Evolutionary conservation across 306 rosid species (phyloP).

Genomic region (Glycine soja): DNA sequence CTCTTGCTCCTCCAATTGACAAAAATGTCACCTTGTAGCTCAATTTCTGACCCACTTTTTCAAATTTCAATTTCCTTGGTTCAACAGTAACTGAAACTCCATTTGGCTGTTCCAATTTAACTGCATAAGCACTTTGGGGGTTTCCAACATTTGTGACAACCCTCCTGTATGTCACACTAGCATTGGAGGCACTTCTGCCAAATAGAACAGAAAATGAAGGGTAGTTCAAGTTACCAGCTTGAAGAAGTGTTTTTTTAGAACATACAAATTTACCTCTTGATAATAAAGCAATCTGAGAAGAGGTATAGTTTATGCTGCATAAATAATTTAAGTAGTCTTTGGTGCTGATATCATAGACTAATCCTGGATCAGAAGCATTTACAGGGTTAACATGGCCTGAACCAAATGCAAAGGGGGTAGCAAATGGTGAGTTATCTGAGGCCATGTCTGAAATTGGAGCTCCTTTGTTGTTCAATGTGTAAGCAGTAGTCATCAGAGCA

Average conservation of each 20-base stretch:
- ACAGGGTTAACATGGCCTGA: constrained; percentile 81
- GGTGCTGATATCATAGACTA: constrained; percentile 63
- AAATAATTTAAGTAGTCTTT: constrained; percentile 65
- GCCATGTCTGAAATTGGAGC: constrained; percentile 54
- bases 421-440: constrained; percentile 46
- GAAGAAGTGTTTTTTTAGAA: constrained; percentile 43
- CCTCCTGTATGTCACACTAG: constrained; percentile 58
- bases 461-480: constrained; percentile 58
- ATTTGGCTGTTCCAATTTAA: constrained; percentile 55
- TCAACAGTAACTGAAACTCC: constrained; percentile 58
- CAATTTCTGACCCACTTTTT: constrained; percentile 58
- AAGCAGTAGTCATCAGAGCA: constrained; percentile 78
- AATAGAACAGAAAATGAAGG: constrained; percentile 72
- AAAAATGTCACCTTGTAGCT: constrained; percentile 64
- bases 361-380: constrained; percentile 73
- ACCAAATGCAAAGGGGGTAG: constrained; percentile 68
- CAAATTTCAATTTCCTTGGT: constrained; percentile 57
- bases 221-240: constrained; percentile 69
- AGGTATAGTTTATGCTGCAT: constrained; percentile 66
- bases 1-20: constrained; percentile 43
- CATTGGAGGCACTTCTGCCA: constrained; percentile 23
- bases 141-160: constrained; percentile 71
- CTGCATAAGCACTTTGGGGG: constrained; percentile 57
- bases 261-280: constrained; percentile 55
- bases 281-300: constrained; percentile 63